Conservation (phyloP, 2,329 filamentous ascomycete species). For the Juglanconis oblonga region DNA sequence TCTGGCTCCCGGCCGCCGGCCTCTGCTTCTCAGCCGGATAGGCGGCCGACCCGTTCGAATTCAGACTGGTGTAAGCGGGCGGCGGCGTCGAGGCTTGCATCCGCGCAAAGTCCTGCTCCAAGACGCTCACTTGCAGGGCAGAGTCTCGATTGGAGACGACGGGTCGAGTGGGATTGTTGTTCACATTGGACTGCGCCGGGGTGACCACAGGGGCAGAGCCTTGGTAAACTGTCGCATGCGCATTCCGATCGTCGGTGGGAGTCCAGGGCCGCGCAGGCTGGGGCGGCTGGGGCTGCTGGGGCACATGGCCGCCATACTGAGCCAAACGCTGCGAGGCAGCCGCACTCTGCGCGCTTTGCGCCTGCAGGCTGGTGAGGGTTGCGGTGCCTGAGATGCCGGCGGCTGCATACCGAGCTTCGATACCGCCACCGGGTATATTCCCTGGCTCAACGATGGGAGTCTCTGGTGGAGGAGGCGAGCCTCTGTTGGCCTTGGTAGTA, state of each 20-base stretch:
- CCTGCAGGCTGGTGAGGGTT: conserved; percentile 70
- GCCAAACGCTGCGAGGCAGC: conserved; percentile 78
- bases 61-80: conserved; percentile 89
- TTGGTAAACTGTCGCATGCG: conserved; percentile 90
- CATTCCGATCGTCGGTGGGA: conserved; percentile 82
- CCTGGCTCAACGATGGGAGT: conserved; percentile 78
- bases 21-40: conserved; percentile 80
- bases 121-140: conserved; percentile 60
- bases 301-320: conserved; percentile 64
- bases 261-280: conserved; percentile 76
- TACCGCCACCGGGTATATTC: conserved; percentile 70
- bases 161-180: conserved; percentile 27
- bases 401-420: conserved; percentile 87
- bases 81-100: conserved; percentile 82
- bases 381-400: conserved; percentile 85
- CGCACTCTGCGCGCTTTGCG: conserved; percentile 72
- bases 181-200: conserved; percentile 52
- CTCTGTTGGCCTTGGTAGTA: conserved; percentile 85
- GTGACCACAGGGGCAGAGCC: conserved; percentile 69
- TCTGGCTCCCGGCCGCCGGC: conserved; percentile 31
- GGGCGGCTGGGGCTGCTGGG: conserved; percentile 37
- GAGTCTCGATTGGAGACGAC: conserved; percentile 12
- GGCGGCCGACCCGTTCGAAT: conserved; percentile 47
- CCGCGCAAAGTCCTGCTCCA: conserved; percentile 83
- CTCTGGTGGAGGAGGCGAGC: conserved; percentile 91